These are phyloP conservation scores for Sporothrix variecibatus DNA, from an alignment of 2,329 filamentous ascomycete genomes.

Conservation along the genomic window DNA sequence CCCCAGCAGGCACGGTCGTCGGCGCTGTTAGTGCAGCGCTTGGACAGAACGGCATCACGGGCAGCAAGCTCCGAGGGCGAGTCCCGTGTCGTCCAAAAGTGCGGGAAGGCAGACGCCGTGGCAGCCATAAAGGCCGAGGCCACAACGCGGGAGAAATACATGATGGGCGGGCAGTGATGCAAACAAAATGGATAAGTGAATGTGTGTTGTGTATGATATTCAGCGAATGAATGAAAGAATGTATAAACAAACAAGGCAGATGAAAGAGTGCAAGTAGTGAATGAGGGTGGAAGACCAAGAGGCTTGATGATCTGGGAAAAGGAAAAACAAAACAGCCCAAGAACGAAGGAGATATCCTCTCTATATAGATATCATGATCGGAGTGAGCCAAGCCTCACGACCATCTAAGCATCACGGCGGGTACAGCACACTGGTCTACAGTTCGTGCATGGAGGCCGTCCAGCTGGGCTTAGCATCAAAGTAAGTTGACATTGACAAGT, in stretches of 20 bases:
- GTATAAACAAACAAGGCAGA: slow-evolving; percentile 1
- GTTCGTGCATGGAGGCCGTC: neutral
- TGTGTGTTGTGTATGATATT: neutral
- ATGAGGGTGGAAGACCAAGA: slow-evolving; percentile 6
- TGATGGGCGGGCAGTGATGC: neutral
- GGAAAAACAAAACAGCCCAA: neutral
- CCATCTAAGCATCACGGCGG: slow-evolving; percentile 2
- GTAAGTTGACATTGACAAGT: neutral
- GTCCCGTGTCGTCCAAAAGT: neutral
- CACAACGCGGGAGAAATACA: slow-evolving; percentile 17
- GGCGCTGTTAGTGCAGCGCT: slow-evolving; percentile 13
- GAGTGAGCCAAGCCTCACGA: neutral
- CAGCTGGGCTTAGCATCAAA: neutral
- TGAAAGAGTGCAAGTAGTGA: neutral
- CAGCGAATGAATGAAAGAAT: neutral
- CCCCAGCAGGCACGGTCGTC: slow-evolving; percentile 29
- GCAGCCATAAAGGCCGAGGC: slow-evolving; percentile 18
- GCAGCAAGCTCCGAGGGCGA: neutral
- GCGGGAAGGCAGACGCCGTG: slow-evolving; percentile 13
- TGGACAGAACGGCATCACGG: neutral
- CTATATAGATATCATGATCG: neutral
- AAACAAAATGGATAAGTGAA: neutral
- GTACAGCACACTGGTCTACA: neutral
- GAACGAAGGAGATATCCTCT: neutral
- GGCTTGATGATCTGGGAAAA: slow-evolving; percentile 14